Percentiles rank a stretch among this genome's conserved stretches.
These are phyloP conservation scores for Globisporangium radiosum DNA, from an alignment of 352 stramenopile genomes.

Conservation along the genomic window DNA sequence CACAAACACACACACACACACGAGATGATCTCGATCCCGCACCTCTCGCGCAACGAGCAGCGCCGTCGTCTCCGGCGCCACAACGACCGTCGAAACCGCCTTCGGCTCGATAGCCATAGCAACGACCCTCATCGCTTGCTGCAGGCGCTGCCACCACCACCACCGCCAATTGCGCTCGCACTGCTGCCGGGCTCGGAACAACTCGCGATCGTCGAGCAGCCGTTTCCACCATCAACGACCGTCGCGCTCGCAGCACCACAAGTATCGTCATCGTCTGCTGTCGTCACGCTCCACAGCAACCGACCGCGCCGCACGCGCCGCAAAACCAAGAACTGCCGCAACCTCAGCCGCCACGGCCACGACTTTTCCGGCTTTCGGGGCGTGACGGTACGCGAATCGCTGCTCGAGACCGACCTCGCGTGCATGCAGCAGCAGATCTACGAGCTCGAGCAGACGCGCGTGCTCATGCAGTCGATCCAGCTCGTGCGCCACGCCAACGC, in stretches of 20 bases:
- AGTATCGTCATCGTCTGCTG: background rate
- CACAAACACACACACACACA: background rate
- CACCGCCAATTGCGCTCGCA: conserved; percentile 4
- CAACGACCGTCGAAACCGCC: background rate
- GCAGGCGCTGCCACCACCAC: background rate
- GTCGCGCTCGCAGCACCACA: background rate
- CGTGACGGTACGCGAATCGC: conserved; percentile 18
- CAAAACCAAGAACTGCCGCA: conserved; percentile 39
- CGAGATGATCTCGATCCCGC: conserved; percentile 23
- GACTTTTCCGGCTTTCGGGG: conserved; percentile 29
- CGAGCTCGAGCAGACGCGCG: conserved; percentile 37
- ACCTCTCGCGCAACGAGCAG: conserved; percentile 15
- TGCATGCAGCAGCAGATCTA: conserved; percentile 31
- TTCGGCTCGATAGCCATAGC: background rate
- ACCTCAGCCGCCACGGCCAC: conserved; percentile 23
- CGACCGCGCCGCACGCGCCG: conserved; percentile 12
- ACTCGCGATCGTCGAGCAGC: conserved; percentile 11
- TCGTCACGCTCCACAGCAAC: background rate
- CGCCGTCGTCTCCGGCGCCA: conserved; percentile 4
- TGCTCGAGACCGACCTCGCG: conserved; percentile 22
- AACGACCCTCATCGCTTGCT: background rate
- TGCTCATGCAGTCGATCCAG: conserved; percentile 35
- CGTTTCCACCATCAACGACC: background rate
- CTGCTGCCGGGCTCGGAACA: conserved; percentile 9
- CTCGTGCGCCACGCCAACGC: conserved; percentile 38